Percentiles rank a stretch among this genome's conserved stretches.
Evolutionary conservation across 768 basidiomycete species (phyloP).

Genomic region (Leccinum aurantiacum): DNA sequence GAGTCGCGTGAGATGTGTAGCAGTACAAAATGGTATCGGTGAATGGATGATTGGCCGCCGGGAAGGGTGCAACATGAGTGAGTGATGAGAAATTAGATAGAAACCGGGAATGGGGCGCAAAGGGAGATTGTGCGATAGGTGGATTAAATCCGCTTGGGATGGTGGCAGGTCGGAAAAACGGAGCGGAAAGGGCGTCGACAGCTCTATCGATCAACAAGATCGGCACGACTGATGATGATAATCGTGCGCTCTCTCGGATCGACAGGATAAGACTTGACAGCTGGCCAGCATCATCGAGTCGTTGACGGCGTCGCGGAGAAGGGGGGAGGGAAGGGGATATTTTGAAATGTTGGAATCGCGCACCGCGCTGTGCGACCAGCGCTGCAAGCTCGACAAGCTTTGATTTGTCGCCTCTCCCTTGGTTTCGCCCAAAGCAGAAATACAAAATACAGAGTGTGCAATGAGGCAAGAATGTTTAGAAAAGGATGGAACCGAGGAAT

Average conservation of each 20-base stretch:
- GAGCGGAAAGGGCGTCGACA: conserved; percentile 31
- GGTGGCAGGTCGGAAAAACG: conserved; percentile 18
- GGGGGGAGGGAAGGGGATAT: not conserved
- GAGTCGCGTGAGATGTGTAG: conserved; percentile 19
- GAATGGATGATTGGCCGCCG: conserved; percentile 27
- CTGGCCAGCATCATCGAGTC: conserved; percentile 42
- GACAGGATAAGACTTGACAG: conserved; percentile 27
- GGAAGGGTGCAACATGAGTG: conserved; percentile 22
- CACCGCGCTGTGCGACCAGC: conserved; percentile 38
- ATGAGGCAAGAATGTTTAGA: conserved; percentile 33
- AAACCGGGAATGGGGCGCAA: conserved; percentile 17
- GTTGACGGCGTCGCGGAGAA: conserved; percentile 29
- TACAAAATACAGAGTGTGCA: conserved; percentile 35
- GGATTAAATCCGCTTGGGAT: conserved; percentile 31
- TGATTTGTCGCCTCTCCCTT: conserved; percentile 21
- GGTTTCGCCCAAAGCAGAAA: conserved; percentile 29
- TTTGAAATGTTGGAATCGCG: conserved; percentile 27
- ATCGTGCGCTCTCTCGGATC: conserved; percentile 37
- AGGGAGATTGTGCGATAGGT: conserved; percentile 28
- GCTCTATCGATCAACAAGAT: conserved; percentile 49
- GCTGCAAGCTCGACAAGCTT: conserved; percentile 26
- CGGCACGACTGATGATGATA: conserved; percentile 31
- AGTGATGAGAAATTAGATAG: conserved; percentile 22
- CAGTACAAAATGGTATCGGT: conserved; percentile 23
- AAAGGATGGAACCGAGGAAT: conserved; percentile 33